A percentile compares a stretch with the other conserved stretches of the same genome.
Evolutionary conservation across 495 filamentous ascomycete species (phyloP).

Genomic region (Penicillium ochrochloron): DNA sequence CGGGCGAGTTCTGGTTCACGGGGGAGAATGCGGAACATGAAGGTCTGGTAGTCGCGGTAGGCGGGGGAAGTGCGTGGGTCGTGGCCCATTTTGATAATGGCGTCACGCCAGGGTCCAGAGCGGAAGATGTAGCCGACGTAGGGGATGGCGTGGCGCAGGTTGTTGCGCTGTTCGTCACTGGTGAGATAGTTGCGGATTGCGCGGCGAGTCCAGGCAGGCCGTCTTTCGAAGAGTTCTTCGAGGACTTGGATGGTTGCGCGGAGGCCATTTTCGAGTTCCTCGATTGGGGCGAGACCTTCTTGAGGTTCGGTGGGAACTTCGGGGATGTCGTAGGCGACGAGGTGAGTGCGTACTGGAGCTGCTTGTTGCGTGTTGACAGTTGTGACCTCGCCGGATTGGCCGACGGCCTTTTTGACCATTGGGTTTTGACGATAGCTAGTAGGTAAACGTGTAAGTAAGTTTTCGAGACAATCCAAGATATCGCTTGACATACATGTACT

Average conservation of each 20-base stretch:
- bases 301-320: slow-evolving; percentile 57
- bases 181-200: slow-evolving; percentile 68
- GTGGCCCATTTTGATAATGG: slow-evolving; percentile 79
- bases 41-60: slow-evolving; percentile 81
- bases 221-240: slow-evolving; percentile 62
- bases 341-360: slow-evolving; percentile 57
- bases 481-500: slow-evolving; percentile 51
- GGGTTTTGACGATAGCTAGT: slow-evolving; percentile 63
- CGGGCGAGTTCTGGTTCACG: slow-evolving; percentile 80
- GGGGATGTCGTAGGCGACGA: slow-evolving; percentile 63
- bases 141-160: slow-evolving; percentile 67
- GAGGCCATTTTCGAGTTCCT: slow-evolving; percentile 52
- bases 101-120: slow-evolving; percentile 88
- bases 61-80: slow-evolving; percentile 79
- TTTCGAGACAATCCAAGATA: not conserved
- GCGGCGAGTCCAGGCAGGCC: slow-evolving; percentile 86
- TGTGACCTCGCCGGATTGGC: slow-evolving; percentile 53
- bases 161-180: slow-evolving; percentile 53
- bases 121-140: slow-evolving; percentile 89
- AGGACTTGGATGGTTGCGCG: slow-evolving; percentile 63
- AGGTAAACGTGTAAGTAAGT: slow-evolving; percentile 10
- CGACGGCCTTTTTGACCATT: slow-evolving; percentile 56
- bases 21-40: slow-evolving; percentile 76
- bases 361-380: slow-evolving; percentile 57
- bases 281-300: slow-evolving; percentile 52